Percentiles rank a stretch among this genome's conserved stretches.
These are phyloP conservation scores for Musa itinerans DNA, from an alignment of 176 grass and related monocot genomes.

Conservation along the genomic window DNA sequence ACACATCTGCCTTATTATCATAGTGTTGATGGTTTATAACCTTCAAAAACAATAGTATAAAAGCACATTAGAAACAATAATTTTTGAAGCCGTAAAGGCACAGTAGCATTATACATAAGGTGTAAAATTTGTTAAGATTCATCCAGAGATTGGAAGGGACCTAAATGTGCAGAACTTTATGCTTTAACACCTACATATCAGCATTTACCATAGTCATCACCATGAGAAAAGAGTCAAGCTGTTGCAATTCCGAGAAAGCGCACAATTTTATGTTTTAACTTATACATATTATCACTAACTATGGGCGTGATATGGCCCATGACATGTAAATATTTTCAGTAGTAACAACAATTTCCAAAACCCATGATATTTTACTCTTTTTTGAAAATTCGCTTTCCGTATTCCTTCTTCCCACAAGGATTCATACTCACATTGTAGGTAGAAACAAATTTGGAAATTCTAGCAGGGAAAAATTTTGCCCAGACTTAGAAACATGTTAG, in stretches of 20 bases:
- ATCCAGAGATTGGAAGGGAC: not conserved
- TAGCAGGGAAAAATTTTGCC: not conserved
- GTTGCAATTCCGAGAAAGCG: too few relatives aligned
- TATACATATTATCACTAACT: not conserved
- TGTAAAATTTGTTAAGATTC: not conserved
- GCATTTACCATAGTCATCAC: too few relatives aligned
- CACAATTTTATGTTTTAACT: not conserved
- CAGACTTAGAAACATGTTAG: not conserved
- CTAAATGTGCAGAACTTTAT: not conserved
- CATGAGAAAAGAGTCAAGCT: too few relatives aligned
- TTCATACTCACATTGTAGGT: not conserved
- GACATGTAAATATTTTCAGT: too few relatives aligned
- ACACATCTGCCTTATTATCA: slow-evolving; percentile 80
- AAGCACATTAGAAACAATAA: not conserved
- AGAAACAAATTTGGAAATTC: not conserved
- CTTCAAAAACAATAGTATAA: slow-evolving; percentile 27
- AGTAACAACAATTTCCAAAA: too few relatives aligned
- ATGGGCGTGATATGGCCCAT: too few relatives aligned
- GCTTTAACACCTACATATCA: not conserved
- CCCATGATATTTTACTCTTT: too few relatives aligned
- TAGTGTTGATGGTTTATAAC: slow-evolving; percentile 94
- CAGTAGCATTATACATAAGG: not conserved
- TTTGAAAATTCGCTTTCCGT: not conserved
- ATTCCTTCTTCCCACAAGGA: not conserved
- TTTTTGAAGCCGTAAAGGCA: not conserved